A percentile compares a stretch with the other conserved stretches of the same genome.
Evolutionary conservation across 768 basidiomycete genomes (phyloP).

Genomic region (Lenzites betulinus): DNA sequence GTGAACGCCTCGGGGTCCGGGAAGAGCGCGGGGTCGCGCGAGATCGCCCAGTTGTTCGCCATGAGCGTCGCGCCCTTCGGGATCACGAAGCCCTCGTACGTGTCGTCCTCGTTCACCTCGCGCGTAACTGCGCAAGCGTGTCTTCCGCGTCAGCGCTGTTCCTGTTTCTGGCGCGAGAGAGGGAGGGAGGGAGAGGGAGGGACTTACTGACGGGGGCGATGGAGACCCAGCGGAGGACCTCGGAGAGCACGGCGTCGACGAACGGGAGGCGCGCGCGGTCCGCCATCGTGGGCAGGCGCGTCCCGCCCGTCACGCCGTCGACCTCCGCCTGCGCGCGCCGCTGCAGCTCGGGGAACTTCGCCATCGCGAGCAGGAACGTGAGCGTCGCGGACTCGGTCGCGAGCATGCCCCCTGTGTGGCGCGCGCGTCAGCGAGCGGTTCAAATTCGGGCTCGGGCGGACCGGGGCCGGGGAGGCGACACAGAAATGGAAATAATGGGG

Average conservation of each 20-base stretch:
- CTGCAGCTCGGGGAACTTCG: slow-evolving; percentile 22
- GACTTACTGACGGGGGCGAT: slow-evolving; percentile 24
- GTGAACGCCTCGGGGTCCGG: slow-evolving; percentile 33
- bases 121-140: slow-evolving; percentile 19
- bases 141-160: too few relatives aligned
- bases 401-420: slow-evolving; percentile 21
- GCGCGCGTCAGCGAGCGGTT: too few relatives aligned
- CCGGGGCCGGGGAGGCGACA: too few relatives aligned
- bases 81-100: slow-evolving; percentile 31
- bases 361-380: slow-evolving; percentile 26
- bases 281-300: slow-evolving; percentile 21
- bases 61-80: slow-evolving; percentile 34
- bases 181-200: background rate
- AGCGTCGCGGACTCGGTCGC: slow-evolving; percentile 23
- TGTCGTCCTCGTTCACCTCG: slow-evolving; percentile 24
- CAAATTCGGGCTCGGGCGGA: too few relatives aligned
- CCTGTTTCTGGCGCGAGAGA: too few relatives aligned
- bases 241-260: slow-evolving; percentile 21
- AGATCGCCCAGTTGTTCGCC: slow-evolving; percentile 38
- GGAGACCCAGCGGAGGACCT: slow-evolving; percentile 27
- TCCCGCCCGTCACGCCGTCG: slow-evolving; percentile 15
- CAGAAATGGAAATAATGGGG: too few relatives aligned
- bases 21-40: slow-evolving; percentile 32
- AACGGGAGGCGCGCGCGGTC: slow-evolving; percentile 22
- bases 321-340: slow-evolving; percentile 25